These are phyloP conservation scores for Microsporum canis DNA, from an alignment of 2,329 filamentous ascomycete genomes.

Conservation along the genomic window DNA sequence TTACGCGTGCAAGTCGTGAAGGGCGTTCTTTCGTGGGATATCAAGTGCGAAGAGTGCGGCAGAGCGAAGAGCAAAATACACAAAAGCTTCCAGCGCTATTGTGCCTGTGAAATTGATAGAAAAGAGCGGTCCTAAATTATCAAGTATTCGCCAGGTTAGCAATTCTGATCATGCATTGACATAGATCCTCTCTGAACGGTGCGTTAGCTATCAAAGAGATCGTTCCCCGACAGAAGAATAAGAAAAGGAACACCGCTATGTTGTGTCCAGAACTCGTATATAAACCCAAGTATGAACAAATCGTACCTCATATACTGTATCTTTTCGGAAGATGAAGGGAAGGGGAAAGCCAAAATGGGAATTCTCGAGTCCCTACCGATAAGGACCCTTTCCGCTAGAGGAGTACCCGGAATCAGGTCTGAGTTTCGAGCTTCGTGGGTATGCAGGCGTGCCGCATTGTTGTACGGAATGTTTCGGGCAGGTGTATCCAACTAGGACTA, in stretches of 20 bases:
- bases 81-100: conserved; percentile 3
- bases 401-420: conserved; percentile 25
- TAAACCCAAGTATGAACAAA: not conserved
- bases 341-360: not conserved
- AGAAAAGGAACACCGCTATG: not conserved
- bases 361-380: conserved; percentile 8
- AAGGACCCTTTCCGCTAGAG: conserved; percentile 19
- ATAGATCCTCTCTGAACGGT: not conserved
- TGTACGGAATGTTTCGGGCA: conserved; percentile 47
- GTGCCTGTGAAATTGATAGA: not conserved
- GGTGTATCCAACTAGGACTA: conserved; percentile 70
- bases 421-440: conserved; percentile 11
- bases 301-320: not conserved
- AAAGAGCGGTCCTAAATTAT: not conserved
- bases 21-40: not conserved
- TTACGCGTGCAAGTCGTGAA: not conserved
- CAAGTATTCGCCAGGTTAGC: not conserved
- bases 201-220: not conserved
- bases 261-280: not conserved
- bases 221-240: not conserved
- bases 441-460: conserved; percentile 13
- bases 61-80: conserved; percentile 1
- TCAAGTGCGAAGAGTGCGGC: not conserved
- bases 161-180: not conserved
- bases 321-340: not conserved